Conservation (phyloP, 371 early-diverging fungal species). For the Syncephalis plumigaleata region DNA sequence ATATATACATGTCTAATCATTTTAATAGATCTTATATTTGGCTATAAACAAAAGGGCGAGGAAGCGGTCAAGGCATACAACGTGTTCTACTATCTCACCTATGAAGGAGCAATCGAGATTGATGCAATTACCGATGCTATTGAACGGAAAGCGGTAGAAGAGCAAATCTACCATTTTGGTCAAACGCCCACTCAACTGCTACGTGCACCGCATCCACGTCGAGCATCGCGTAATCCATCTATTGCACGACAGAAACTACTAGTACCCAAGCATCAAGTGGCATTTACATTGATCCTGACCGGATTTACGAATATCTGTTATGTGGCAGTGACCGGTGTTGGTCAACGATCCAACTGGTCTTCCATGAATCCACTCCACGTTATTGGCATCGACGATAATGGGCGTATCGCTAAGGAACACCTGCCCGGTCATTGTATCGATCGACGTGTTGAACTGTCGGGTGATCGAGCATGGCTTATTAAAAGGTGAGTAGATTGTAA, state of each 20-base stretch:
- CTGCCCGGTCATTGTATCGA: not conserved
- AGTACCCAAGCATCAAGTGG: too few relatives aligned
- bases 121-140: constrained; percentile 38
- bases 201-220: constrained; percentile 24
- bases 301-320: too few relatives aligned
- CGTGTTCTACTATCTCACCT: constrained; percentile 38
- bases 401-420: not conserved
- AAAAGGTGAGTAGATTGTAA: not conserved
- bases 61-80: constrained; percentile 61
- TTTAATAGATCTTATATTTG: constrained; percentile 52
- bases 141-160: constrained; percentile 44
- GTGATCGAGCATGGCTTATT: not conserved
- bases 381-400: not conserved
- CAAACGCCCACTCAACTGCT: constrained; percentile 47
- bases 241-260: too few relatives aligned
- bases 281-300: too few relatives aligned
- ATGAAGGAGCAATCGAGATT: constrained; percentile 49
- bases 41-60: constrained; percentile 50
- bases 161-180: constrained; percentile 56
- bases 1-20: not conserved
- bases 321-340: too few relatives aligned
- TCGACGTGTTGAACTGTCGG: not conserved
- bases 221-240: not conserved
- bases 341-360: not conserved
- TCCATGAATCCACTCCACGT: not conserved